Evolutionary conservation across 257 asterid genomes (phyloP), one percentile per base, ranked within the genome.

Genomic region (Paraleonurus japonicus): DNA sequence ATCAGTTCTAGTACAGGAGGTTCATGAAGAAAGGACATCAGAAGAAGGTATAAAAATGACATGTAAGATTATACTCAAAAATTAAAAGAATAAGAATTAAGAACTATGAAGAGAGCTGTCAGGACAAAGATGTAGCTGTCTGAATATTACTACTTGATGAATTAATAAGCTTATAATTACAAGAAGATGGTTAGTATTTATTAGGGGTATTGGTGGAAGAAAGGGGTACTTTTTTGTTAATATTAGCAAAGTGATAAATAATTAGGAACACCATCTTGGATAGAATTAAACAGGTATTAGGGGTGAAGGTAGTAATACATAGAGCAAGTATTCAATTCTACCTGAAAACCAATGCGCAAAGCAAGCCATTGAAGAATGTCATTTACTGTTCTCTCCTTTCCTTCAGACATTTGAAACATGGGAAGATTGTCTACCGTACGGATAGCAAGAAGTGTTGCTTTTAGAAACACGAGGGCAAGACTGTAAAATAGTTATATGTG

Each of bases 321-420:
- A 7, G 61, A 28, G 33, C 0, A 43, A 41, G 78, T n/a, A 68
- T 59, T 35, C 16, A 61, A 82, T 19, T 71, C 66, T 78, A 92
- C 99, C 99, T 95, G 99, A 76, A 95, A 95, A 47, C 99, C 99
- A 81, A 95, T 92, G 74, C 87, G 87, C 57, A 86, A 70, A 81
- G 94, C 83, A 75, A 95, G 98, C 99, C 99, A 95, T 81, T 89
- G 97, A 50, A 92, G 90, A 79, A 95, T 92, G 63, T 95, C 99
- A 45, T 75, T 86, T 13, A 81, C 89, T 47, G 81, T 73, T 76
- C 82, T n/a, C n/a, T n/a, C 82, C 75, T 80, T 82, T 74, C 80
- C 87, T 62, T 83, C 92, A 43, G 90, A 78, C 84, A 82, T 75
- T 79, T 76, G 82, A 74, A 89, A 80, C 51, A 55, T 12, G 41